Base-by-base conservation (phyloP, 2,329 filamentous ascomycete genomes). In the Proliferodiscus dingleyae region DNA sequence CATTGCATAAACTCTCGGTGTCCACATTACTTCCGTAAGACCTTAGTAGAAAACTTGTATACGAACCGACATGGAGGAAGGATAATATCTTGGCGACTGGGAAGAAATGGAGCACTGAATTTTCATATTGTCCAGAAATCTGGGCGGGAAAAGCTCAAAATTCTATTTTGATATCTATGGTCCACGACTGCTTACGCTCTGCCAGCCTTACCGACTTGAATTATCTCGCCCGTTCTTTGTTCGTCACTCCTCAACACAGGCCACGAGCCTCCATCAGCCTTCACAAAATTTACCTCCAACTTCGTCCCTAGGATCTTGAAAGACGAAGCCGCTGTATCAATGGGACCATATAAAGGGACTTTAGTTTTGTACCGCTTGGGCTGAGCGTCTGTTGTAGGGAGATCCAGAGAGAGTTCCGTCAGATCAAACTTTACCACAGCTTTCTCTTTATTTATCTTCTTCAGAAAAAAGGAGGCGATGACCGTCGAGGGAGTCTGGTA, bases 401-500 rank as follows among this genome's bases (percentile, higher is more conserved):
- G 76, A 64, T 98, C 88, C 34, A 98, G 76, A 9, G 77, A 74
- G 41, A 97, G 68, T 37, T 78, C 71, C 38, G 75, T 69, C 2
- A 77, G 61, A 28, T 72, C 66, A 64, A 97, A 91, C 19, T 77
- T 72, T 37, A 97, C 77, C 54, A 78, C 84, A 41, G 89, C 86
- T 21, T 71, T 77, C 19, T 83, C 77, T 68, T 91, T 94, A 69
- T 90, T 81, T 60, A 98, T 95, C 72, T 97, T 97, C 74, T 97
- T 98, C 44, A 97, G 76, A 70, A 95, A 98, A 57, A 96, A 85
- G 7, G 87, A 93, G 2, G 87, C 90, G 55, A 94, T 95, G 46
- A 97, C 87, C 11, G 81, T 82, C 10, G 80, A 78, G 2, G 85
- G 73, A 1, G 93, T 97, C 68, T 98, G 93, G 70, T 98, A 98